phyloP scores from a whole-genome alignment of 495 filamentous ascomycete species.

The Xylaria grammica region DNA sequence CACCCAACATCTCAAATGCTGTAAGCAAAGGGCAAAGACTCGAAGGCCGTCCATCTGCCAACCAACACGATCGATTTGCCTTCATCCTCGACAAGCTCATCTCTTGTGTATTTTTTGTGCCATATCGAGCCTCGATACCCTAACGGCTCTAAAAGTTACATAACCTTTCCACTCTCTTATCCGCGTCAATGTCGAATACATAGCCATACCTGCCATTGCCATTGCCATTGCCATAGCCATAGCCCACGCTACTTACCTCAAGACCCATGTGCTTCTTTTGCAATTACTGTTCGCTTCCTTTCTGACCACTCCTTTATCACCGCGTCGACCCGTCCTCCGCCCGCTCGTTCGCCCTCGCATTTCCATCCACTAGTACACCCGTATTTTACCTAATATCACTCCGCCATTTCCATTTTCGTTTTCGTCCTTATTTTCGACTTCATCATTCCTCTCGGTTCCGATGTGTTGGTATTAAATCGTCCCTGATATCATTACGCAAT shows the following conservation, averaged over 20 bases:
- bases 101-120: too few relatives aligned
- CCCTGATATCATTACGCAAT: constrained; percentile 21
- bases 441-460: background rate
- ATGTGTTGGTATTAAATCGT: constrained; percentile 7
- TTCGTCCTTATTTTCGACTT: constrained; percentile 3
- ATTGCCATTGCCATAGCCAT: too few relatives aligned
- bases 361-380: background rate
- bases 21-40: too few relatives aligned
- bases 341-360: background rate
- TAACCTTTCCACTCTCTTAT: background rate
- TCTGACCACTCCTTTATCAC: constrained; percentile 5
- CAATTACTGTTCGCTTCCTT: background rate
- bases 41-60: too few relatives aligned
- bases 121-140: background rate
- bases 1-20: too few relatives aligned
- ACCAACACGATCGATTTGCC: too few relatives aligned
- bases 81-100: too few relatives aligned
- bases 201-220: background rate
- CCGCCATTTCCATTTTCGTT: background rate
- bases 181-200: background rate
- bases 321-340: background rate
- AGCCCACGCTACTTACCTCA: background rate
- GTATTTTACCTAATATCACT: background rate
- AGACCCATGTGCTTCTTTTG: constrained; percentile 5
- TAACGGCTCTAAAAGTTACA: too few relatives aligned